Evolutionary conservation across 345 rosid species (phyloP).

Genomic region (Eucalyptus dawsonii): DNA sequence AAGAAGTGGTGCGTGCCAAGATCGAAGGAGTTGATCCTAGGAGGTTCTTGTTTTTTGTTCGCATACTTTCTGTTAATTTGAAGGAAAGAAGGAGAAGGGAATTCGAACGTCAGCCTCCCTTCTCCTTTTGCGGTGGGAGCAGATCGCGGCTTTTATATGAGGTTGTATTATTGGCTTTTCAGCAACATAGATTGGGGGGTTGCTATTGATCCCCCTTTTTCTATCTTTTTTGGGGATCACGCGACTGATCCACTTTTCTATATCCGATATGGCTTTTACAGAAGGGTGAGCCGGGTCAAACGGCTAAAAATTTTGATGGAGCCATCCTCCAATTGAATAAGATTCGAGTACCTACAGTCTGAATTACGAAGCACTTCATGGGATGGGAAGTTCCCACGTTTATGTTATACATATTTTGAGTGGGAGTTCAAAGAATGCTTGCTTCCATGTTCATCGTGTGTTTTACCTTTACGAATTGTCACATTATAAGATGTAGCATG

Average conservation of each 20-base stretch:
- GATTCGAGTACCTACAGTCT: background rate
- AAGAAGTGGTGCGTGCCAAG: slow-evolving; percentile 47
- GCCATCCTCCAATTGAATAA: background rate
- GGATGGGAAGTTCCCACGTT: background rate
- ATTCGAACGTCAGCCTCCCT: background rate
- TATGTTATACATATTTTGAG: background rate
- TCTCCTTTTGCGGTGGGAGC: background rate
- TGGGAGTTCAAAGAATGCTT: background rate
- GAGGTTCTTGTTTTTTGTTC: background rate
- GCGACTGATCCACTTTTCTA: background rate
- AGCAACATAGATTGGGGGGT: background rate
- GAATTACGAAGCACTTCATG: background rate
- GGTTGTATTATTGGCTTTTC: background rate
- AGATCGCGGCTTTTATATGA: background rate
- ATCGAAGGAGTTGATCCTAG: background rate
- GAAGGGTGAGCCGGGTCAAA: background rate
- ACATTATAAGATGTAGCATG: no score
- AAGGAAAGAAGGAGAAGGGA: background rate
- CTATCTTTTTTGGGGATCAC: background rate
- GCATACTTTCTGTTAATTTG: background rate
- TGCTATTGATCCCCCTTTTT: background rate
- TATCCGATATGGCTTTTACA: background rate
- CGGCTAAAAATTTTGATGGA: background rate
- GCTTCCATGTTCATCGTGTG: background rate
- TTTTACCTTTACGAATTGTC: background rate